phyloP scores from a whole-genome alignment of 2,329 filamentous ascomycete genomes.

The Thelonectria rubi region DNA sequence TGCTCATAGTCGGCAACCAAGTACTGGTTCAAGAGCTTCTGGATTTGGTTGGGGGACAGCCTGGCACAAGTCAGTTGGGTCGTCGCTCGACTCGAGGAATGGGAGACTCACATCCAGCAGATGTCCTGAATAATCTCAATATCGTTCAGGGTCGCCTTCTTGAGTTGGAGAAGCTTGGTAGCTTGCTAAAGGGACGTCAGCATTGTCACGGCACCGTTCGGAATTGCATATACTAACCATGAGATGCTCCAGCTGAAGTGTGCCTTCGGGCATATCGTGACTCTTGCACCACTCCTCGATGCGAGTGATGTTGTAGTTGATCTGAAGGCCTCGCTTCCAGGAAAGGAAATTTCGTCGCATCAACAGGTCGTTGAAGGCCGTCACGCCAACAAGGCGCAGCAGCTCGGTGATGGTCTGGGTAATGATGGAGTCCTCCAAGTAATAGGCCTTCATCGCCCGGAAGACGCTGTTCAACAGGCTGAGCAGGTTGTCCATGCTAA shows the following conservation, averaged over 20 bases:
- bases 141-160: slow-evolving; percentile 98
- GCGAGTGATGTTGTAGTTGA: slow-evolving; percentile 99
- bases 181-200: slow-evolving; percentile 74
- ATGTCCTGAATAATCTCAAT: slow-evolving; percentile 99
- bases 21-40: slow-evolving; percentile 98
- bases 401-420: slow-evolving; percentile 95
- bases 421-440: slow-evolving; percentile 94
- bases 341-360: slow-evolving; percentile 99
- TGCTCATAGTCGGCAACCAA: slow-evolving; percentile 98
- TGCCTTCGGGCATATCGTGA: slow-evolving; percentile 99
- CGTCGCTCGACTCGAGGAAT: not conserved
- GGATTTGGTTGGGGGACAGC: slow-evolving; percentile 98
- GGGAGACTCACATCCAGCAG: slow-evolving; percentile 92
- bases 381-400: slow-evolving; percentile 91
- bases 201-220: slow-evolving; percentile 3
- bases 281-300: slow-evolving; percentile 99
- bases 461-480: slow-evolving; percentile 96
- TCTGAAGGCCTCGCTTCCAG: slow-evolving; percentile 98
- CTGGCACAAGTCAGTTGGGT: slow-evolving; percentile 53
- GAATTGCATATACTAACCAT: slow-evolving; percentile 69
- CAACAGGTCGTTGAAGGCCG: slow-evolving; percentile 96
- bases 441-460: slow-evolving; percentile 99
- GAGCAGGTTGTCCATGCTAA: slow-evolving; percentile 98
- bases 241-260: slow-evolving; percentile 94
- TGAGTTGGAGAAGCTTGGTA: slow-evolving; percentile 95